These are phyloP conservation scores for Calocera viscosa DNA, from an alignment of 768 basidiomycete species.

Conservation along the genomic window DNA sequence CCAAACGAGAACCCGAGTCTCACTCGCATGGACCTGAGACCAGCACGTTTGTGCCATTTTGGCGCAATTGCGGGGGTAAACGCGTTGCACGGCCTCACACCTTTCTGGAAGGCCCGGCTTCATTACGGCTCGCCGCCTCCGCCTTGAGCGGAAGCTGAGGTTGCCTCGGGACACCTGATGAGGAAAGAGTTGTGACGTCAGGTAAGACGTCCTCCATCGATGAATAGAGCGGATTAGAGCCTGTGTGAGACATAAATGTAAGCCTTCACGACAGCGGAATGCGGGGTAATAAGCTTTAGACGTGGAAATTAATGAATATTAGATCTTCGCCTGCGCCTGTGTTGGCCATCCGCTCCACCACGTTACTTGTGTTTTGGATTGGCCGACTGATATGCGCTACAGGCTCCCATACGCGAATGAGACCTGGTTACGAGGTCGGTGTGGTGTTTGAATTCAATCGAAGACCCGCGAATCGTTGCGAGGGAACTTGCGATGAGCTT, in stretches of 20 bases:
- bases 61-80: not conserved
- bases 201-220: not conserved
- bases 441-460: not conserved
- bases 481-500: not conserved
- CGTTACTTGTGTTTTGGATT: not conserved
- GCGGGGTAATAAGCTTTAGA: conserved; percentile 6
- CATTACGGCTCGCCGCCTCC: not conserved
- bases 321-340: not conserved
- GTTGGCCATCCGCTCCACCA: not conserved
- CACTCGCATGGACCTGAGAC: too few species aligned
- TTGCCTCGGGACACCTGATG: not conserved
- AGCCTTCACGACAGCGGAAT: not conserved
- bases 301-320: not conserved
- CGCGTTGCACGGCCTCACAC: not conserved
- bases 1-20: too few species aligned
- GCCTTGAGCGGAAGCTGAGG: not conserved
- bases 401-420: too few species aligned
- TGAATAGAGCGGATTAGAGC: too few species aligned
- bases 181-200: not conserved
- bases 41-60: not conserved
- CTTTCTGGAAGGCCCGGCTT: not conserved
- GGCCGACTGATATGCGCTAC: not conserved
- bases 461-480: not conserved
- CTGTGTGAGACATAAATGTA: not conserved
- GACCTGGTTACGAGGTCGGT: not conserved